Percentiles rank a stretch among this genome's conserved stretches.
Evolutionary conservation across 352 stramenopile genomes (phyloP).

Genomic region (Globisporangium camurandrum): DNA sequence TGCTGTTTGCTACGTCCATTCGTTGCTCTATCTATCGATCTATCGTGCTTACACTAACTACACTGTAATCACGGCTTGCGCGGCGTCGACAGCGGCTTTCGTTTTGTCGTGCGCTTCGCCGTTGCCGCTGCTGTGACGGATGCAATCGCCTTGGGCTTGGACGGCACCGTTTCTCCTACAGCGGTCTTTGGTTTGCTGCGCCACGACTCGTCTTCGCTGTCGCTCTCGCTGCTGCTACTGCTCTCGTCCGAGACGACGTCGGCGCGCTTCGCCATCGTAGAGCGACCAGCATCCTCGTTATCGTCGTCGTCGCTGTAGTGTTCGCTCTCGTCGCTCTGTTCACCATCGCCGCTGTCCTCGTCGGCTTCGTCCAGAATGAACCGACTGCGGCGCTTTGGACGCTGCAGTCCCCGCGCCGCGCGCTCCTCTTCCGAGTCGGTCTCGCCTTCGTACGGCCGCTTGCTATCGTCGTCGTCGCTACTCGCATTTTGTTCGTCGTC

Average conservation of each 20-base stretch:
- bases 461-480: constrained; percentile 18
- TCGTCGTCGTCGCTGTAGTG: constrained; percentile 23
- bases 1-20: too few species aligned
- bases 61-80: too few species aligned
- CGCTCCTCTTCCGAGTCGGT: constrained; percentile 62
- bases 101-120: too few species aligned
- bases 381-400: constrained; percentile 23
- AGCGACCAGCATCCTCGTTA: constrained; percentile 10
- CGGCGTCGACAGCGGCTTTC: too few species aligned
- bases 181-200: constrained; percentile 13
- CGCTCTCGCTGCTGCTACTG: constrained; percentile 8
- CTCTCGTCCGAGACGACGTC: constrained; percentile 3
- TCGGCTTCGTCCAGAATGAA: constrained; percentile 81
- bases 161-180: background rate
- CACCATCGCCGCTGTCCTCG: constrained; percentile 52
- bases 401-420: constrained; percentile 15
- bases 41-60: too few species aligned
- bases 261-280: background rate
- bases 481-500: constrained; percentile 25
- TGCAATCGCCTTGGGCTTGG: background rate
- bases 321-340: constrained; percentile 24
- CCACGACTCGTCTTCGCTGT: constrained; percentile 12
- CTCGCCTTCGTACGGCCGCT: constrained; percentile 44
- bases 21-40: too few species aligned
- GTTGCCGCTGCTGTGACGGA: too few species aligned